These are phyloP conservation scores for Murraya paniculata DNA, from an alignment of 345 rosid species.

Conservation along the genomic window DNA sequence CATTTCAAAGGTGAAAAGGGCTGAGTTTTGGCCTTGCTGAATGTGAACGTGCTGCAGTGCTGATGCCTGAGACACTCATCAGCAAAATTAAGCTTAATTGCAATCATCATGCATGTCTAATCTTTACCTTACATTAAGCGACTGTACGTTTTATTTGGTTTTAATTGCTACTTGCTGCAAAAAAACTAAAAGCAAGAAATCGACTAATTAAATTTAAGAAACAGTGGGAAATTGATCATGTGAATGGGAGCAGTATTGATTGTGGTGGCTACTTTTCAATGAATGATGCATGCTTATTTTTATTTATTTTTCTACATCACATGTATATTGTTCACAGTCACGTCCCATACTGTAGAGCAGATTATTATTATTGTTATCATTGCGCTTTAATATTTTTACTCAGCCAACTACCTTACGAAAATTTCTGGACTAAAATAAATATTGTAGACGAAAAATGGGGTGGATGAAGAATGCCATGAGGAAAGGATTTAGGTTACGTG, in stretches of 20 bases:
- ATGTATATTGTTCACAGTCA: not conserved
- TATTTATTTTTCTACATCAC: not conserved
- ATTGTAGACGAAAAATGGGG: too few relatives aligned
- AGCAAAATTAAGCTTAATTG: not conserved
- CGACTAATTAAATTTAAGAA: not conserved
- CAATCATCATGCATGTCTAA: not conserved
- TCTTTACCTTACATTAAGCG: not conserved
- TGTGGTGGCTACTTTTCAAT: not conserved
- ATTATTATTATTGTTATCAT: not conserved
- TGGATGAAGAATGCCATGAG: too few relatives aligned
- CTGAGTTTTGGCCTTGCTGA: conserved; percentile 70
- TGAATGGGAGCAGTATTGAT: not conserved
- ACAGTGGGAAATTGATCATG: not conserved
- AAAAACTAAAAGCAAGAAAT: not conserved
- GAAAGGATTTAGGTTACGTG: too few relatives aligned
- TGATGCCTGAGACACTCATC: not conserved
- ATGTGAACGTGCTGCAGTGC: too few relatives aligned
- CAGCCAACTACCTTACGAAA: not conserved
- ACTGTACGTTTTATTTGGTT: not conserved
- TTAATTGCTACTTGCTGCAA: not conserved
- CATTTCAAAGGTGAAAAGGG: conserved; percentile 77
- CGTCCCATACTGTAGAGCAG: too few relatives aligned
- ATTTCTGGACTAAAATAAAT: too few relatives aligned
- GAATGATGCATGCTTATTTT: not conserved
- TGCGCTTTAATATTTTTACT: not conserved